phyloP scores from a whole-genome alignment of 257 asterid species.

The Thymus mandschuricus region DNA sequence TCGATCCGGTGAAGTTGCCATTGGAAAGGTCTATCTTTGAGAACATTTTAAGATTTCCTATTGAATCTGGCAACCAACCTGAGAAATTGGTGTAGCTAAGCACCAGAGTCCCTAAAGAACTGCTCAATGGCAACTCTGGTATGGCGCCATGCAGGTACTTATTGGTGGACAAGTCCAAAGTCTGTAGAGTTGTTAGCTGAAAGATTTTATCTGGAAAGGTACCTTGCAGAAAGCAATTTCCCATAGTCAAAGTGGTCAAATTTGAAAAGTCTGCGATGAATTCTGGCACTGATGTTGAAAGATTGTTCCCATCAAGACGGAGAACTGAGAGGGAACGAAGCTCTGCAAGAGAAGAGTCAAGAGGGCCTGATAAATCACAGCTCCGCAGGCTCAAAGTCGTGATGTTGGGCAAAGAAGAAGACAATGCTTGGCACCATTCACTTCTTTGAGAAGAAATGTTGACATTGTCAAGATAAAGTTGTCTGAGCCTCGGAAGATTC shows the following conservation, averaged over 20 bases:
- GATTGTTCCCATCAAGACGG: slow-evolving; percentile 42
- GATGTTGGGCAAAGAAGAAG: slow-evolving; percentile 47
- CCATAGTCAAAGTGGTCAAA: slow-evolving; percentile 45
- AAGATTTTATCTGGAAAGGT: slow-evolving; percentile 43
- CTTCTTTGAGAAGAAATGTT: slow-evolving; percentile 38
- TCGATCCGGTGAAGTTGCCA: slow-evolving; percentile 49
- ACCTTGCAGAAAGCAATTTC: slow-evolving; percentile 46
- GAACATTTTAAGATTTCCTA: slow-evolving; percentile 38
- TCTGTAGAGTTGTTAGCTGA: slow-evolving; percentile 37
- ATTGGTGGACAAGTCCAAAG: slow-evolving; percentile 44
- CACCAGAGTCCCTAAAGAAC: slow-evolving; percentile 37
- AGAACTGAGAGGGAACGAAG: slow-evolving; percentile 47
- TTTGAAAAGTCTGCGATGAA: slow-evolving; percentile 37
- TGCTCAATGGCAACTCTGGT: slow-evolving; percentile 33
- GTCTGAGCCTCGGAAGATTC: slow-evolving; percentile 43
- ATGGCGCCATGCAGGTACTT: slow-evolving; percentile 39
- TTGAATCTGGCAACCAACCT: too few species aligned
- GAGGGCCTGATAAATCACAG: slow-evolving; percentile 47
- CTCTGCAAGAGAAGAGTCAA: slow-evolving; percentile 40
- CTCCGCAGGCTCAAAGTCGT: slow-evolving; percentile 50
- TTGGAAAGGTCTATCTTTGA: slow-evolving; percentile 36
- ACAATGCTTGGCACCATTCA: slow-evolving; percentile 45
- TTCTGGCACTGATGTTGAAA: slow-evolving; percentile 38
- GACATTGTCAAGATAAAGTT: slow-evolving; percentile 57
- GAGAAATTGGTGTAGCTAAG: slow-evolving; percentile 44